A percentile compares a stretch with the other conserved stretches of the same genome.
Conservation (phyloP, 345 rosid species). For the Syzygium aromaticum region DNA sequence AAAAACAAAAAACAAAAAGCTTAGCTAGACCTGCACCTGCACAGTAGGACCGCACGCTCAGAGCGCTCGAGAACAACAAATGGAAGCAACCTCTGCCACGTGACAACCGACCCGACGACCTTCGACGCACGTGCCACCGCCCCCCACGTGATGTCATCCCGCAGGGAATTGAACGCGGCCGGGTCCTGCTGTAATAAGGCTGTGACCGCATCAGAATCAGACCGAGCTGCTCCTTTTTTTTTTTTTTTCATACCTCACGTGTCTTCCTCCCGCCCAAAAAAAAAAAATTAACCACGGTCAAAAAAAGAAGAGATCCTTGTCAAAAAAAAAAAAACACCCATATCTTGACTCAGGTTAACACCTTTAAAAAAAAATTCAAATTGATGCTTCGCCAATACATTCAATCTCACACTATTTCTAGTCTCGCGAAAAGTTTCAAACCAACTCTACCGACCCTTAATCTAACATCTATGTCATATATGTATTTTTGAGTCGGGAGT, state of each 20-base stretch:
- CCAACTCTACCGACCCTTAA: background rate
- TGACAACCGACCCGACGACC: slow-evolving; percentile 12
- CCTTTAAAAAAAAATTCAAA: background rate
- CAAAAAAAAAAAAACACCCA: background rate
- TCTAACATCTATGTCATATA: no score
- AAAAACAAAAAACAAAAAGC: background rate
- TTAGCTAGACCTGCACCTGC: background rate
- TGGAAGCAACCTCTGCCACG: slow-evolving; percentile 35
- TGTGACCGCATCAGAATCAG: background rate
- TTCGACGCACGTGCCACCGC: slow-evolving; percentile 28
- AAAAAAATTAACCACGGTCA: background rate
- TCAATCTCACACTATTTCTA: background rate
- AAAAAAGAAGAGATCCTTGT: background rate
- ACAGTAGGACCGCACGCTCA: background rate
- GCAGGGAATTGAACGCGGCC: background rate
- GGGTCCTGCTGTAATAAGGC: background rate
- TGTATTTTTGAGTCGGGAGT: no score
- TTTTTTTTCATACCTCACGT: background rate
- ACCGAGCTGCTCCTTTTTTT: background rate
- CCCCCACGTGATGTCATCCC: slow-evolving; percentile 1
- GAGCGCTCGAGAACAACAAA: background rate
- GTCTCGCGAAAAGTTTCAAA: background rate
- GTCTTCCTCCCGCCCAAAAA: background rate
- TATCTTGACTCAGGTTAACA: background rate
- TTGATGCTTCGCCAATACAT: background rate